These are phyloP conservation scores for Sinapis alba DNA, from an alignment of 441 rosid species.

Conservation along the genomic window DNA sequence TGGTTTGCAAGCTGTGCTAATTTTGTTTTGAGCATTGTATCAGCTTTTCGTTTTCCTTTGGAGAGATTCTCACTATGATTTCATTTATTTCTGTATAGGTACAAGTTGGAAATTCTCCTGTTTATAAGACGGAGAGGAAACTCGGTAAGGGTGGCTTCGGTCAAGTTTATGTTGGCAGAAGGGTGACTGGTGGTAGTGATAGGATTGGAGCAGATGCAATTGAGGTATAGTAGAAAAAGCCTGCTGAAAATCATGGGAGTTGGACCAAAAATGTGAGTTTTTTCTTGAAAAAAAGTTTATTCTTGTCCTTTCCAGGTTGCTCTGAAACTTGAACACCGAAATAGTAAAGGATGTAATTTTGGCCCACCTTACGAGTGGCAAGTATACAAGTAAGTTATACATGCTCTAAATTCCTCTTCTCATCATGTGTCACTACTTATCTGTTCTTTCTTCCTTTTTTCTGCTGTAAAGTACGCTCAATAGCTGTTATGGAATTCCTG, in stretches of 20 bases:
- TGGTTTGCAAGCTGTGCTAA: conserved; percentile 7
- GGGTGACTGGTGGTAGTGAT: conserved; percentile 77
- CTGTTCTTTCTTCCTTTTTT: conserved; percentile 8
- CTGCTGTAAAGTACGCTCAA: conserved; percentile 60
- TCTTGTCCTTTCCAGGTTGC: conserved; percentile 66
- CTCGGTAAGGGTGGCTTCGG: conserved; percentile 98
- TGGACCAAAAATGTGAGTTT: not conserved
- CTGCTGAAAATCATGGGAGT: not conserved
- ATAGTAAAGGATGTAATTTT: conserved; percentile 95
- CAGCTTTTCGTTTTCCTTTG: conserved; percentile 3
- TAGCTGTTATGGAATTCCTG: conserved; percentile 90
- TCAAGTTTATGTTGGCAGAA: conserved; percentile 94
- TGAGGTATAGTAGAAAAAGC: conserved; percentile 58
- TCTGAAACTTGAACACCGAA: conserved; percentile 89
- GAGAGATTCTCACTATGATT: not conserved
- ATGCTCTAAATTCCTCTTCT: conserved; percentile 16
- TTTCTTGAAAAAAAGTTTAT: not conserved
- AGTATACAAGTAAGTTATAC: conserved; percentile 75
- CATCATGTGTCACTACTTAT: conserved; percentile 6
- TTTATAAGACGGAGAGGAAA: conserved; percentile 83
- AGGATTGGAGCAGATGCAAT: conserved; percentile 90
- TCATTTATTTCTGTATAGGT: conserved; percentile 44
- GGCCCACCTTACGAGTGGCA: conserved; percentile 99
- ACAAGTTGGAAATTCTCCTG: conserved; percentile 88
- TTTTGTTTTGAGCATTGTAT: not conserved